These are phyloP conservation scores for Coemansia sp. DNA, from an alignment of 192 early-diverging fungal genomes.

Conservation along the genomic window DNA sequence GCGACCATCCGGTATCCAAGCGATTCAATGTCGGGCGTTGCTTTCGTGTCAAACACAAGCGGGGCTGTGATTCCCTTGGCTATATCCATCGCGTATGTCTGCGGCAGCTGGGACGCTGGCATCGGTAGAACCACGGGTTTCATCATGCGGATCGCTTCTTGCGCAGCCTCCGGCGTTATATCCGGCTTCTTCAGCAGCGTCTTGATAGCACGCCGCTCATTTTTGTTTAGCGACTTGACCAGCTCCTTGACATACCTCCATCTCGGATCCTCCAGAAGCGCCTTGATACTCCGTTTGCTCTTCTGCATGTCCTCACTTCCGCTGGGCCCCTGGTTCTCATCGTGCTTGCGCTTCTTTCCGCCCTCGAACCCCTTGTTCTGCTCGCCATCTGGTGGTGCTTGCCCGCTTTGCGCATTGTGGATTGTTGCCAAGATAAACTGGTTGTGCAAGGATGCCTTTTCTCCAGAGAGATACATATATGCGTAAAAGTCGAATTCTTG, in stretches of 20 bases:
- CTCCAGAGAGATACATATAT: conserved; percentile 60
- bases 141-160: conserved; percentile 38
- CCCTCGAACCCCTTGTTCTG: conserved; percentile 59
- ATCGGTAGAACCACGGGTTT: conserved; percentile 56
- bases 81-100: conserved; percentile 59
- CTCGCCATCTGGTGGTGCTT: conserved; percentile 63
- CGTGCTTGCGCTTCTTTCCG: conserved; percentile 30
- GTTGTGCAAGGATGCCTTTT: conserved; percentile 64
- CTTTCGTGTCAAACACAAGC: conserved; percentile 66
- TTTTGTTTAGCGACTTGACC: conserved; percentile 66
- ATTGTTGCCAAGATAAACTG: conserved; percentile 76
- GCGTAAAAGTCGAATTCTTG: conserved; percentile 82
- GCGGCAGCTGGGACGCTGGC: conserved; percentile 52
- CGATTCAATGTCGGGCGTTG: conserved; percentile 64
- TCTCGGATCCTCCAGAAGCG: conserved; percentile 52
- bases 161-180: conserved; percentile 40
- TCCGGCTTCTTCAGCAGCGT: conserved; percentile 57
- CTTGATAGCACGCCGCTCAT: conserved; percentile 67
- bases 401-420: conserved; percentile 71
- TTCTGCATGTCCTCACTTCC: conserved; percentile 12
- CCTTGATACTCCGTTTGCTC: conserved; percentile 58
- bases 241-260: conserved; percentile 67
- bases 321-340: background rate
- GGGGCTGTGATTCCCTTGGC: conserved; percentile 68
- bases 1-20: conserved; percentile 68